These are phyloP conservation scores for Eucalyptus pauciflora DNA, from an alignment of 345 rosid genomes.

Conservation along the genomic window DNA sequence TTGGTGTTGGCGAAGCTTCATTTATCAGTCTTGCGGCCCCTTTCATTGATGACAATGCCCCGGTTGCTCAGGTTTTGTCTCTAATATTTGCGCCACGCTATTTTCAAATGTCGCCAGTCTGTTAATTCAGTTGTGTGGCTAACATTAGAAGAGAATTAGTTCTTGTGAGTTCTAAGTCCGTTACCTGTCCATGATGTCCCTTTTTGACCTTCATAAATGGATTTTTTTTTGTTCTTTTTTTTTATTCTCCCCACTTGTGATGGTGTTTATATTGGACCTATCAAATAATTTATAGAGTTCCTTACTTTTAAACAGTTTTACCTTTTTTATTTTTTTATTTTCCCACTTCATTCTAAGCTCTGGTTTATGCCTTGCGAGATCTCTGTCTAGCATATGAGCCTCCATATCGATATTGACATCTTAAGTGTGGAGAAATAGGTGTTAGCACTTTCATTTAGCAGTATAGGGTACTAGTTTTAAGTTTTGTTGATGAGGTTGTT, in stretches of 20 bases:
- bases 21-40: slow-evolving; percentile 98
- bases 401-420: neutral
- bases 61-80: slow-evolving; percentile 50
- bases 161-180: neutral
- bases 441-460: neutral
- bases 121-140: neutral
- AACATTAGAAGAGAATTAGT: neutral
- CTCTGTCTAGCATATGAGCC: neutral
- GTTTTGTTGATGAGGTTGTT: neutral
- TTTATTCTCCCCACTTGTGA: neutral
- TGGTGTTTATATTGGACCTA: neutral
- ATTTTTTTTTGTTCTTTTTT: neutral
- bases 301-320: neutral
- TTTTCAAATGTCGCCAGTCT: neutral
- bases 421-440: neutral
- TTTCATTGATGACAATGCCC: slow-evolving; percentile 94
- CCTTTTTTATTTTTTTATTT: neutral
- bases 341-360: neutral
- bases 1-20: slow-evolving; percentile 98
- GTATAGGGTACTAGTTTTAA: neutral
- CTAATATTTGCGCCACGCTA: neutral
- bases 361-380: neutral
- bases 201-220: neutral
- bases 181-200: neutral
- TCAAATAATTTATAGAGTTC: neutral